Evolutionary conservation across 2,329 filamentous ascomycete species (phyloP), one percentile per base, ranked within the genome.

Genomic region (Lachnellula hyalina): DNA sequence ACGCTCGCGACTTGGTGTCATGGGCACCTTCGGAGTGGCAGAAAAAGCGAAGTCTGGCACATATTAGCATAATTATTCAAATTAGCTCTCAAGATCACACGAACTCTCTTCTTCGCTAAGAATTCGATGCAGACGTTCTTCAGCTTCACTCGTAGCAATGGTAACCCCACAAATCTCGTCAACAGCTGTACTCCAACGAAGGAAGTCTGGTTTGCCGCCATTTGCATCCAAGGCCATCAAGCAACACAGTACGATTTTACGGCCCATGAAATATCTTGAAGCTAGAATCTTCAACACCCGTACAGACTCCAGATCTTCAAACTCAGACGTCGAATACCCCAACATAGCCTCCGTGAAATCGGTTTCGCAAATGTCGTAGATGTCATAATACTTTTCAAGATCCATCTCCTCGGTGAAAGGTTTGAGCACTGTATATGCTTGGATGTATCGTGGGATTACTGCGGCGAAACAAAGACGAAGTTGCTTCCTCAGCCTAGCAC

Each of bases 361-460:
- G 54, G 85, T 81, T 54, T 86, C 80, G 58, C 82, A 88, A 57
- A 93, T 83, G 61, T 92, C 89, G 68, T 93, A 92, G 57, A 93
- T 87, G 67, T 97, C 93, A 65, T 94, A 89, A 68, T 96, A 96
- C 72, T 91, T 94, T 64, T 96, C 90, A 44, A 99, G 74, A 66
- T 96, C 89, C 48, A 87, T 81, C 65, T 88, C 83, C 68, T 92
- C 85, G 1, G 92, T 84, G 53, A 96, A 83, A 0, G 81, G 81
- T 67, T 86, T 86, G 19, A 97, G 76, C 3, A 78, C 77, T 41
- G 79, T 76, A 59, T 85, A 87, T 12, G 87, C 84, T 61, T 89
- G 82, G 51, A 85, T 82, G 65, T 92, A 91, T 21, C 82, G 81
- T 44, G 85, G 80, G 41, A 96, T 83, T 51, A 88, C 80, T 14